Evolutionary conservation across 140 eudicot genomes (phyloP).

Genomic region (Anethum foeniculum): DNA sequence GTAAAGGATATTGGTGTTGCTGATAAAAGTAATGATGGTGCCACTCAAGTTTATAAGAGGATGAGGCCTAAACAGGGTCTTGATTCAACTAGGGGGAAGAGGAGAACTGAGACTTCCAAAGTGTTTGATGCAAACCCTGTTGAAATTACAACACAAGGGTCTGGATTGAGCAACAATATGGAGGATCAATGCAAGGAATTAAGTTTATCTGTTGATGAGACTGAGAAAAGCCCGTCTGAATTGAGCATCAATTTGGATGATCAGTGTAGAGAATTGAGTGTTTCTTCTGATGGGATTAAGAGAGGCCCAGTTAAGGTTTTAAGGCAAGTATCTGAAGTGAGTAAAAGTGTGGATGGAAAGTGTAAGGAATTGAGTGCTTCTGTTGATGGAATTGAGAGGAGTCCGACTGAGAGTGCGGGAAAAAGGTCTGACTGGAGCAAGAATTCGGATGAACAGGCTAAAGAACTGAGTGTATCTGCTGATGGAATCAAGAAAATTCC

Average conservation of each 20-base stretch:
- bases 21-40: conserved; percentile 6
- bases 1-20: conserved; percentile 16
- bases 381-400: neutral
- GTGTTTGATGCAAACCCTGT: conserved; percentile 26
- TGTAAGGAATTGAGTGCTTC: neutral
- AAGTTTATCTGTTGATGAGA: conserved; percentile 3
- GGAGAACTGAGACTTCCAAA: conserved; percentile 56
- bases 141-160: neutral
- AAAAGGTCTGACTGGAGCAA: conserved; percentile 5
- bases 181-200: neutral
- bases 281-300: neutral
- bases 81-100: conserved; percentile 37
- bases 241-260: neutral
- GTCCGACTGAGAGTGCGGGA: neutral
- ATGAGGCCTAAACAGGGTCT: conserved; percentile 37
- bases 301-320: conserved; percentile 23
- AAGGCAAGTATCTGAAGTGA: neutral
- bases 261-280: neutral
- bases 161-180: conserved; percentile 1
- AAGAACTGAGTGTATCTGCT: conserved; percentile 10
- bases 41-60: conserved; percentile 25
- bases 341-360: neutral
- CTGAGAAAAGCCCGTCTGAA: conserved; percentile 17
- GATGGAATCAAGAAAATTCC: conserved; percentile 8
- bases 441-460: conserved; percentile 1